These are phyloP conservation scores for Vinca minor DNA, from an alignment of 257 asterid species.

Conservation along the genomic window DNA sequence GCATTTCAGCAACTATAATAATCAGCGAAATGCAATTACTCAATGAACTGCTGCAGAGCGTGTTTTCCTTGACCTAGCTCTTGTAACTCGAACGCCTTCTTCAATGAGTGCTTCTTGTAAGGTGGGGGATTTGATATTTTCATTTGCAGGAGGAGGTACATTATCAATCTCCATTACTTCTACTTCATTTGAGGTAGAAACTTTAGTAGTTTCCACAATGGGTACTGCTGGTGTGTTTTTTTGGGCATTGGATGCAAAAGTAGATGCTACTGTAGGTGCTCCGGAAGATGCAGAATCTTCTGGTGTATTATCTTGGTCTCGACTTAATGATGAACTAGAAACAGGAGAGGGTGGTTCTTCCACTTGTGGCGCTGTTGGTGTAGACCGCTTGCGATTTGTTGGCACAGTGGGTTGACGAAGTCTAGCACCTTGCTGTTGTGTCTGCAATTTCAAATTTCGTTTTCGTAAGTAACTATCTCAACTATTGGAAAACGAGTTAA, in stretches of 20 bases:
- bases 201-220: conserved; percentile 23
- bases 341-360: conserved; percentile 36
- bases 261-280: conserved; percentile 28
- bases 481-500: background rate
- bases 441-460: conserved; percentile 9
- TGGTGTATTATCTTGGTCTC: conserved; percentile 32
- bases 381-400: conserved; percentile 25
- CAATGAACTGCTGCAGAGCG: conserved; percentile 17
- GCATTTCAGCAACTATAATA: conserved; percentile 3
- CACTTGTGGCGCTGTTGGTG: conserved; percentile 25
- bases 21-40: no score
- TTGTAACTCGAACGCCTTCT: conserved; percentile 34
- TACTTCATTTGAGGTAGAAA: conserved; percentile 30
- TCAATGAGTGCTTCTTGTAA: conserved; percentile 33
- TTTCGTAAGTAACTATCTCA: background rate
- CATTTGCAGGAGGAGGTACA: conserved; percentile 5
- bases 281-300: conserved; percentile 38
- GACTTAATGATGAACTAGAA: conserved; percentile 35
- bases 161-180: conserved; percentile 33
- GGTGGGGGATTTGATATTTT: conserved; percentile 21
- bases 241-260: conserved; percentile 33
- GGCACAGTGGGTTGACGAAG: conserved; percentile 31
- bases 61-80: conserved; percentile 39
- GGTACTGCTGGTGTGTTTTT: conserved; percentile 35
- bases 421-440: conserved; percentile 26